Evolutionary conservation across 2,329 filamentous ascomycete species (phyloP), one percentile per base, ranked within the genome.

Genomic region (Aspergillus puulaauensis): DNA sequence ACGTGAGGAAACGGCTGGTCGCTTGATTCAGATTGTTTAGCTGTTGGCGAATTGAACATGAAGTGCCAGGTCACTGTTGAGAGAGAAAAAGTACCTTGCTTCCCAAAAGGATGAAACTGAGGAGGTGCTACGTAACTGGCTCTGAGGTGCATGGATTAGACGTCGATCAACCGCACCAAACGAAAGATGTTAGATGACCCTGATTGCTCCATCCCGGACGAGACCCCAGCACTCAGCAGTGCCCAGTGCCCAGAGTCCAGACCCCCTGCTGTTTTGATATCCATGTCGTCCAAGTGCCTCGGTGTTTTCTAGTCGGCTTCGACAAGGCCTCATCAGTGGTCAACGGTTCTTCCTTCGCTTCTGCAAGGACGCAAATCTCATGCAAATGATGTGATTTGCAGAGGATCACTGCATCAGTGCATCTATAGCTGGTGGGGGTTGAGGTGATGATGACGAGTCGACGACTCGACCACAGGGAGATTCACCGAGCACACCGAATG

Each of bases 161-260:
- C 27, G 48, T 41, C 48, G 48, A 50, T 50, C 48, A 50, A 40
- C 48, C 48, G 48, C 35, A 39, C 21, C 19, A n/a, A 8, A 50
- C 19, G 14, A 53, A 46, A 23, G 12, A n/a, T n/a, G n/a, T n/a
- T n/a, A n/a, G n/a, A 46, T 12, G 17, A 40, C 23, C 27, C 51
- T 39, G 14, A 19, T 6, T 43, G 24, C 17, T 19, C 27, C 39
- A 17, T 44, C 40, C 21, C 33, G 27, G 24, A 6, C 23, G 11
- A n/a, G 27, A 24, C 6, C 41, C 8, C 24, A 17, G 21, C 21
- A 21, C 14, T 6, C 23, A 14, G 43, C 12, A 44, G 27, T 39
- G 40, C 24, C 50, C 12, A 44, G 27, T 39, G 40, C 24, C 50
- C 12, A 45, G 27, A 17, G 40, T 37, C 50, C n/a, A 45, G 27